These are phyloP conservation scores for Achaetomium macrosporum DNA, from an alignment of 2,329 filamentous ascomycete genomes.

Conservation along the genomic window DNA sequence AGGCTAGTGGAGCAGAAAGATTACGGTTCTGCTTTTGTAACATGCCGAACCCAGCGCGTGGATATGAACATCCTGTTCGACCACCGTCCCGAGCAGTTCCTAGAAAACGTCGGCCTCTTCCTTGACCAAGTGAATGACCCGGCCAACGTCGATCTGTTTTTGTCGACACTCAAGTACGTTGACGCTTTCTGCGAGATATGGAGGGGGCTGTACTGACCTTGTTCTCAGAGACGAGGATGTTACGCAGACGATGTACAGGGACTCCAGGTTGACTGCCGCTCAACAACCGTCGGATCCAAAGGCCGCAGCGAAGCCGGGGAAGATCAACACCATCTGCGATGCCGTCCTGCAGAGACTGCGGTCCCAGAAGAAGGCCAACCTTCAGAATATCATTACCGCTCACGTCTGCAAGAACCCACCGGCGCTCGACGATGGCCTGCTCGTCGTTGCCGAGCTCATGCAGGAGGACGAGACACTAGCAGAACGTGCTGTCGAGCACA, in stretches of 20 bases:
- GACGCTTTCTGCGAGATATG: neutral
- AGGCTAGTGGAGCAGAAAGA: conserved; percentile 72
- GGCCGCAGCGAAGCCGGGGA: conserved; percentile 36
- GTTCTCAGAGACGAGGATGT: conserved; percentile 74
- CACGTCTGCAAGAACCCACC: conserved; percentile 91
- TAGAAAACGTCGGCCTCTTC: conserved; percentile 68
- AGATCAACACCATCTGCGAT: conserved; percentile 86
- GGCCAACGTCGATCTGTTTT: conserved; percentile 81
- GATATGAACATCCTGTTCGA: conserved; percentile 98
- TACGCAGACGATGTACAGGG: conserved; percentile 84
- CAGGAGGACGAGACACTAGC: conserved; percentile 64
- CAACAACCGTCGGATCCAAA: conserved; percentile 7
- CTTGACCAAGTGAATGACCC: conserved; percentile 77
- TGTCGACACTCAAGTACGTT: conserved; percentile 72
- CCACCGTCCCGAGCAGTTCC: conserved; percentile 80
- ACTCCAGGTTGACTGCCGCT: conserved; percentile 56
- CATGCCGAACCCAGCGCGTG: conserved; percentile 87
- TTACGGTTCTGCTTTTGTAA: conserved; percentile 77
- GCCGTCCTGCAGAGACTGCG: conserved; percentile 67
- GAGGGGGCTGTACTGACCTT: neutral
- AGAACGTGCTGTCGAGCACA: conserved; percentile 89
- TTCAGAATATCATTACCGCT: conserved; percentile 91
- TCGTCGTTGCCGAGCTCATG: conserved; percentile 70
- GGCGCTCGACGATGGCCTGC: conserved; percentile 78
- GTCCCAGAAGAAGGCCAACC: conserved; percentile 53